Conservation (phyloP, 495 filamentous ascomycete species). For the Aspergillus biplanus region DNA sequence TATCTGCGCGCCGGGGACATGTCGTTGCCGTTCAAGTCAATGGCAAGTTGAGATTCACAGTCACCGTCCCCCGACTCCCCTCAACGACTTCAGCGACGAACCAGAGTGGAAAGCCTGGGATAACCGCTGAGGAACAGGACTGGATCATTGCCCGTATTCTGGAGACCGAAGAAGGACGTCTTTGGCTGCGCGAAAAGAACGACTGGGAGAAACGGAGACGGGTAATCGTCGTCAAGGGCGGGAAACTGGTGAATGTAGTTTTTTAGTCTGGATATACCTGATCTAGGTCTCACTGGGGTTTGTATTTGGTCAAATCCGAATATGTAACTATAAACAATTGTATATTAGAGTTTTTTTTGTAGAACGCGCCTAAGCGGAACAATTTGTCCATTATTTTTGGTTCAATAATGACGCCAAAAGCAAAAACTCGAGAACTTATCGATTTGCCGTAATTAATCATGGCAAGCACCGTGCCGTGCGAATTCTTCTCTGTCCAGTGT, state of each 20-base stretch:
- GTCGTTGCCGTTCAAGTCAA: slow-evolving; percentile 74
- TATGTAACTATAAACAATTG: slow-evolving; percentile 5
- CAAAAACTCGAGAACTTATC: too few relatives aligned
- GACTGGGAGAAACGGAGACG: slow-evolving; percentile 50
- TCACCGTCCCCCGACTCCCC: slow-evolving; percentile 54
- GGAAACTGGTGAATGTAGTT: slow-evolving; percentile 54
- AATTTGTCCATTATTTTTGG: not conserved
- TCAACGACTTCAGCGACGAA: slow-evolving; percentile 27
- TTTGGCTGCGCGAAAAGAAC: slow-evolving; percentile 51
- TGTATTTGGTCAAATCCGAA: not conserved
- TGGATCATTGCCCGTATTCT: slow-evolving; percentile 61
- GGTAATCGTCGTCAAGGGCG: slow-evolving; percentile 52
- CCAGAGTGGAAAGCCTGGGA: slow-evolving; percentile 15
- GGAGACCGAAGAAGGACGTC: slow-evolving; percentile 48
- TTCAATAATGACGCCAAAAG: not conserved
- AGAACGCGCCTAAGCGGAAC: not conserved
- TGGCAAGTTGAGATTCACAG: slow-evolving; percentile 68
- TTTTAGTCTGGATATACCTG: slow-evolving; percentile 31
- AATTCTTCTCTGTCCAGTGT: too few relatives aligned
- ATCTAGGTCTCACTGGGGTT: not conserved
- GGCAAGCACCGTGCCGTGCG: too few relatives aligned
- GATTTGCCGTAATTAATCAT: too few relatives aligned
- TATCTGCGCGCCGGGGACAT: slow-evolving; percentile 45
- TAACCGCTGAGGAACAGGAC: slow-evolving; percentile 43
- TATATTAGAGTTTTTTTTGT: not conserved